Evolutionary conservation across 768 basidiomycete species (phyloP).

Genomic region (Tylopilus felleus): DNA sequence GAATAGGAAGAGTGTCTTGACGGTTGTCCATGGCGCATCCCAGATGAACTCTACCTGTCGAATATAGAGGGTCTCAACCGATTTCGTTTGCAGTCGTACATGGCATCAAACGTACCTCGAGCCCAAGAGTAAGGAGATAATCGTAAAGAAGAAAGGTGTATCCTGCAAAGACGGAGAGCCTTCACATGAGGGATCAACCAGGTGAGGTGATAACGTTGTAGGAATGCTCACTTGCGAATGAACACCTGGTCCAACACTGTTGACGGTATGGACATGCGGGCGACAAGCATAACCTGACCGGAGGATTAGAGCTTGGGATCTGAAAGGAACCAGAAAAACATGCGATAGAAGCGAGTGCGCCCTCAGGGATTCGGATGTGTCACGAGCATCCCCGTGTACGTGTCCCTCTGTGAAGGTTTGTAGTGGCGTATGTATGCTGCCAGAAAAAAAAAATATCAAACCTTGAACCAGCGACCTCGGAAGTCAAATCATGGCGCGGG

Average conservation of each 20-base stretch:
- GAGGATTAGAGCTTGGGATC: not conserved
- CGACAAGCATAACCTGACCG: not conserved
- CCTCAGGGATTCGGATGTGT: not conserved
- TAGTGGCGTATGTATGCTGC: too few relatives aligned
- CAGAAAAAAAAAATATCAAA: too few relatives aligned
- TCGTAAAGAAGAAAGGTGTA: conserved; percentile 24
- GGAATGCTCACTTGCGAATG: conserved; percentile 17
- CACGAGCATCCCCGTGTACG: too few relatives aligned
- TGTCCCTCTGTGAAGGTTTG: too few relatives aligned
- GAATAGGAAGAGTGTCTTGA: conserved; percentile 14
- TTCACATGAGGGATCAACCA: not conserved
- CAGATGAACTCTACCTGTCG: conserved; percentile 18
- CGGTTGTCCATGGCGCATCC: conserved; percentile 10
- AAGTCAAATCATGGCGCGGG: too few relatives aligned
- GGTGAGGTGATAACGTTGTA: not conserved
- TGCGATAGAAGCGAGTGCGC: not conserved
- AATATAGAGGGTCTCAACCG: not conserved
- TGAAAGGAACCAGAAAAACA: not conserved
- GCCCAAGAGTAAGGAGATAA: conserved; percentile 23
- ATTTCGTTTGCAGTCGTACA: not conserved
- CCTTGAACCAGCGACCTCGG: too few relatives aligned
- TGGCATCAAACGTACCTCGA: conserved; percentile 20
- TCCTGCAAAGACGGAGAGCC: conserved; percentile 16
- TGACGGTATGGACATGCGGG: conserved; percentile 10
- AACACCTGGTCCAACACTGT: conserved; percentile 6